A percentile compares a stretch with the other conserved stretches of the same genome.
These are phyloP conservation scores for Aspergillus brunneoviolaceus DNA, from an alignment of 2,329 filamentous ascomycete species.

Conservation along the genomic window DNA sequence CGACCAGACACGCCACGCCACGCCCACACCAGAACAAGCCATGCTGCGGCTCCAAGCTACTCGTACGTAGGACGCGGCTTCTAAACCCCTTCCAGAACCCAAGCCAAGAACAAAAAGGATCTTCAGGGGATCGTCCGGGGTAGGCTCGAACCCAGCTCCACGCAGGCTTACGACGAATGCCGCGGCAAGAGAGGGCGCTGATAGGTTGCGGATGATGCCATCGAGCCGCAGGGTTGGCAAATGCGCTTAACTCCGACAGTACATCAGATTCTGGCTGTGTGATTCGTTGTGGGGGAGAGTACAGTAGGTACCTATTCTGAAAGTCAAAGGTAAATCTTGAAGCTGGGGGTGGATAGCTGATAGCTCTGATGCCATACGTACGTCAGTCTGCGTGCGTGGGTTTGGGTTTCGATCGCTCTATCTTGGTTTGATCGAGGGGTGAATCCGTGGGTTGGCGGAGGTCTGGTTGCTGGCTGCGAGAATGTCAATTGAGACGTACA, in stretches of 20 bases:
- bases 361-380: not conserved
- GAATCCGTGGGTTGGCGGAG: not conserved
- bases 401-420: not conserved
- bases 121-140: slow-evolving; percentile 1
- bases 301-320: no score
- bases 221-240: slow-evolving; percentile 17
- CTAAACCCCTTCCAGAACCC: not conserved
- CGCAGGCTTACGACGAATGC: no score
- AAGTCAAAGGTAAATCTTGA: no score
- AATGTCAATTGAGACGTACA: no score
- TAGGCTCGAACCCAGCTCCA: not conserved
- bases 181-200: slow-evolving; percentile 4
- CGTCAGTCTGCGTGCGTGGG: not conserved
- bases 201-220: slow-evolving; percentile 20
- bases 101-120: not conserved
- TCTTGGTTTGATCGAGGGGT: not conserved
- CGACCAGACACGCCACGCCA: not conserved
- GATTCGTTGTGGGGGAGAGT: no score
- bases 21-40: not conserved
- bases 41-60: no score
- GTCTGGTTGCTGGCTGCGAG: no score
- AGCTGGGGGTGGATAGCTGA: no score
- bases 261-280: not conserved
- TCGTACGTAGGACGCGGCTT: not conserved
- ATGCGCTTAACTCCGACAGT: slow-evolving; percentile 4